Percentiles rank a stretch among this genome's conserved stretches.
Evolutionary conservation across 352 stramenopile species (phyloP).

Genomic region (Peronospora farinosa): DNA sequence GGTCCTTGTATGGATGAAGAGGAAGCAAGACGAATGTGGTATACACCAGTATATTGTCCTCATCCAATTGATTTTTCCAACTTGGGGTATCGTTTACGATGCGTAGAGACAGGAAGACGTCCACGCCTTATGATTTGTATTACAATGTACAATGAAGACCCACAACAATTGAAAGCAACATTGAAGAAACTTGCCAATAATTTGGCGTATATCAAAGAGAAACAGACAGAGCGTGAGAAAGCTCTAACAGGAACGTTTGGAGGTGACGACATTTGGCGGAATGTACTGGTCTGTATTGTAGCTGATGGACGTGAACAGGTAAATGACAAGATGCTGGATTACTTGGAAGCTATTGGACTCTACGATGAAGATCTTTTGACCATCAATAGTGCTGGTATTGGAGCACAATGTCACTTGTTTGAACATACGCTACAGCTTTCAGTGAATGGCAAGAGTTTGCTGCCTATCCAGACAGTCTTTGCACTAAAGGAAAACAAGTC

Average conservation of each 20-base stretch:
- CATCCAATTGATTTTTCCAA: constrained; percentile 72
- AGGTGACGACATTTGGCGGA: constrained; percentile 73
- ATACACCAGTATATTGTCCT: constrained; percentile 72
- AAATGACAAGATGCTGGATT: constrained; percentile 77
- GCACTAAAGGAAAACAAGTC: constrained; percentile 77
- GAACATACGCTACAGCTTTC: constrained; percentile 78
- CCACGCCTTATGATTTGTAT: constrained; percentile 81
- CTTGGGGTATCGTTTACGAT: constrained; percentile 66
- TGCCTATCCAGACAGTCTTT: constrained; percentile 75
- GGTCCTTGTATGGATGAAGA: constrained; percentile 66
- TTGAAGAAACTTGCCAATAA: constrained; percentile 82
- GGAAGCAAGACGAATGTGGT: constrained; percentile 71
- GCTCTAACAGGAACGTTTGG: constrained; percentile 37
- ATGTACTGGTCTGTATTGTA: constrained; percentile 76
- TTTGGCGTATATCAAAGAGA: constrained; percentile 58
- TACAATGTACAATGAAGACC: constrained; percentile 82
- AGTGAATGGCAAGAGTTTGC: constrained; percentile 57
- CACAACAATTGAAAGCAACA: constrained; percentile 59
- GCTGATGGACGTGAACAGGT: constrained; percentile 72
- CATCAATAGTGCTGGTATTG: constrained; percentile 80
- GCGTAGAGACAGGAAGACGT: constrained; percentile 62
- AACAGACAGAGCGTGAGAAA: constrained; percentile 31
- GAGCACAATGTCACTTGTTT: constrained; percentile 77
- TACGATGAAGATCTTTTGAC: constrained; percentile 84
- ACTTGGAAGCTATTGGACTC: constrained; percentile 59